Conservation (phyloP, 164 flowering plant genomes). For the Berberis thunbergii region DNA sequence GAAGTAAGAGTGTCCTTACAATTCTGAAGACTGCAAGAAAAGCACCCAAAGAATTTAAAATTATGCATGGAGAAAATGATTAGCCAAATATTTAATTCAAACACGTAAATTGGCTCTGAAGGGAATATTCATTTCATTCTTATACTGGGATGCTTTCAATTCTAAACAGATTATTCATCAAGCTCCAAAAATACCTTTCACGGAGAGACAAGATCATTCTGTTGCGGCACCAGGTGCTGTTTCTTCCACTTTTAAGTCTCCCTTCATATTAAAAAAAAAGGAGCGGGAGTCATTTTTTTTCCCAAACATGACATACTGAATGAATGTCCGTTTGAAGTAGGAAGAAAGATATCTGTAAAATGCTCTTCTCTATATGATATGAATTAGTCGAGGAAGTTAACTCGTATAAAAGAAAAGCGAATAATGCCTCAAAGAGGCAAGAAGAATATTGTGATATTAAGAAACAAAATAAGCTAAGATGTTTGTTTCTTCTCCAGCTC, state of each 20-base stretch:
- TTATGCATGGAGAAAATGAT: neutral
- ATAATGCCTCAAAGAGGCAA: neutral
- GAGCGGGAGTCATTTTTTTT: neutral
- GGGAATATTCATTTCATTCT: too few species aligned
- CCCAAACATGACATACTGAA: neutral
- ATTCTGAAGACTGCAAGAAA: constrained; percentile 65
- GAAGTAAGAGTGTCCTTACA: constrained; percentile 67
- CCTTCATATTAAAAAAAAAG: constrained; percentile 23
- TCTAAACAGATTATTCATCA: neutral
- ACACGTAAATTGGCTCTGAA: neutral
- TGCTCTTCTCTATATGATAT: neutral
- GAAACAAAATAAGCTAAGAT: too few species aligned
- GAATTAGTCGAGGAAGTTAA: neutral
- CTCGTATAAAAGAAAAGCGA: neutral
- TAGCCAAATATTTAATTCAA: neutral
- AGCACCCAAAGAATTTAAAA: constrained; percentile 3
- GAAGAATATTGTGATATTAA: neutral
- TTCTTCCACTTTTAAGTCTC: constrained; percentile 57
- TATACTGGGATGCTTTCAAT: too few species aligned
- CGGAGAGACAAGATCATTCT: constrained; percentile 90
- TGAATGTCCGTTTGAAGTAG: neutral
- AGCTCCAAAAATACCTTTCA: constrained; percentile 48
- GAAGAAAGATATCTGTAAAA: too few species aligned
- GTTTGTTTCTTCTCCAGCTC: too few species aligned
- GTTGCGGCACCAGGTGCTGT: constrained; percentile 92